phyloP scores from a whole-genome alignment of 78 protist genomes.

The Dictyostelium intermedium region DNA sequence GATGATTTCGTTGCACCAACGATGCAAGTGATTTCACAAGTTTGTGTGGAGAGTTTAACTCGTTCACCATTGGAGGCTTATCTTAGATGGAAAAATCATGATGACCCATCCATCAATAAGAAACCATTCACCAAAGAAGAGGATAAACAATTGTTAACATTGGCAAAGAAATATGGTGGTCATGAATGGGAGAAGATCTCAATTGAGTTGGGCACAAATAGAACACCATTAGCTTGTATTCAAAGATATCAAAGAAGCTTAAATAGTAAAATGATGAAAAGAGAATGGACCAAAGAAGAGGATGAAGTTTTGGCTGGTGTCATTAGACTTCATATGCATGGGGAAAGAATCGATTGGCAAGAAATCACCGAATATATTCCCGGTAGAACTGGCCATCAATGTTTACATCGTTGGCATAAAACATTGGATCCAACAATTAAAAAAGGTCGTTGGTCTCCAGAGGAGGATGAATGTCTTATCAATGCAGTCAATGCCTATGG shows the following conservation, averaged over 20 bases:
- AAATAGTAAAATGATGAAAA: slow-evolving; percentile 33
- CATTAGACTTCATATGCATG: not conserved
- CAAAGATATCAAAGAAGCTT: slow-evolving; percentile 65
- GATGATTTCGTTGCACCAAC: not conserved
- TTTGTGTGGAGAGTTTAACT: slow-evolving; percentile 35
- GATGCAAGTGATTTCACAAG: not conserved
- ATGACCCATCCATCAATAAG: slow-evolving; percentile 62
- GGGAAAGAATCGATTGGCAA: slow-evolving; percentile 61
- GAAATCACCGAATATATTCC: slow-evolving; percentile 27
- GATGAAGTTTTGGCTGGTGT: slow-evolving; percentile 26
- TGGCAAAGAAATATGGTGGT: slow-evolving; percentile 48
- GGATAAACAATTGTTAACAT: slow-evolving; percentile 31
- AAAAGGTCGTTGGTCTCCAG: slow-evolving; percentile 56
- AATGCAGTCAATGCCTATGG: slow-evolving; percentile 71
- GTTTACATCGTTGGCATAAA: slow-evolving; percentile 83
- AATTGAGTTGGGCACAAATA: not conserved
- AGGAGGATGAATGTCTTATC: slow-evolving; percentile 37
- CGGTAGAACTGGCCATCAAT: slow-evolving; percentile 79
- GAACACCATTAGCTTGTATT: slow-evolving; percentile 50
- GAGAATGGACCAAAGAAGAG: slow-evolving; percentile 73
- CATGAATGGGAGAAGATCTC: slow-evolving; percentile 49
- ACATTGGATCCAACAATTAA: slow-evolving; percentile 57
- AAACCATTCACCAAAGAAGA: slow-evolving; percentile 71
- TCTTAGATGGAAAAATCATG: slow-evolving; percentile 59
- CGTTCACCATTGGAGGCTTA: slow-evolving; percentile 51